Conservation (phyloP, 2,329 filamentous ascomycete genomes). For the Zymoseptoria ardabiliae region DNA sequence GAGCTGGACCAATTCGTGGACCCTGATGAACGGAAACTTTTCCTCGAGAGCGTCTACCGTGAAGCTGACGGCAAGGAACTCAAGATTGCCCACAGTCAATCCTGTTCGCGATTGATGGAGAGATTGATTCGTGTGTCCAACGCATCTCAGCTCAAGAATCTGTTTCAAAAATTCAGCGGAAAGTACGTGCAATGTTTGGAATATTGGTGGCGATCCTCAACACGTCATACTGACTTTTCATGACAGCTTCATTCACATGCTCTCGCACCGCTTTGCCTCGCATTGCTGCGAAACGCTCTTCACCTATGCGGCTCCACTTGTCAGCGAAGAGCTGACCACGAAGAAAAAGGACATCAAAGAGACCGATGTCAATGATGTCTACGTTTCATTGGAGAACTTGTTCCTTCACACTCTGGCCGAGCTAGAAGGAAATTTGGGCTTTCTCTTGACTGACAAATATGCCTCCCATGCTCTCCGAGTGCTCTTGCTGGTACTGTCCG, state of each 20-base stretch:
- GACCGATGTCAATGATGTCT: constrained; percentile 43
- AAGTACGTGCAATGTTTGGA: constrained; percentile 46
- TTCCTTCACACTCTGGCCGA: constrained; percentile 80
- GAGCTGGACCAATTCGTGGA: constrained; percentile 81
- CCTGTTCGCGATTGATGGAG: constrained; percentile 89
- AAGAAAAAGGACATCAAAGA: constrained; percentile 33
- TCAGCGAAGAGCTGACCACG: constrained; percentile 62
- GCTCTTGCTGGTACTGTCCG: constrained; percentile 76
- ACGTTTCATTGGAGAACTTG: constrained; percentile 69
- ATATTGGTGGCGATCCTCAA: background rate
- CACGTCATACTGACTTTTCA: constrained; percentile 2
- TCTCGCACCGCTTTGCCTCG: constrained; percentile 92
- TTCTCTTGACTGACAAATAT: constrained; percentile 77
- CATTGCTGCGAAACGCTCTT: constrained; percentile 97
- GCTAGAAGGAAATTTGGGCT: constrained; percentile 75
- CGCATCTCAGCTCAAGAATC: constrained; percentile 69
- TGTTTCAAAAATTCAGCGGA: constrained; percentile 78
- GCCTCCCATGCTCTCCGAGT: constrained; percentile 87
- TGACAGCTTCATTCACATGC: constrained; percentile 66
- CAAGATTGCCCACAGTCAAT: constrained; percentile 92
- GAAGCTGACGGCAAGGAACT: constrained; percentile 89
- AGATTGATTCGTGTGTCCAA: constrained; percentile 76
- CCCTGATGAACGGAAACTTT: constrained; percentile 50
- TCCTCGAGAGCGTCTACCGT: constrained; percentile 71
- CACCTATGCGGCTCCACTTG: constrained; percentile 68